phyloP scores from a whole-genome alignment of 129 eudicot species.

The Escallonia herrerae region DNA sequence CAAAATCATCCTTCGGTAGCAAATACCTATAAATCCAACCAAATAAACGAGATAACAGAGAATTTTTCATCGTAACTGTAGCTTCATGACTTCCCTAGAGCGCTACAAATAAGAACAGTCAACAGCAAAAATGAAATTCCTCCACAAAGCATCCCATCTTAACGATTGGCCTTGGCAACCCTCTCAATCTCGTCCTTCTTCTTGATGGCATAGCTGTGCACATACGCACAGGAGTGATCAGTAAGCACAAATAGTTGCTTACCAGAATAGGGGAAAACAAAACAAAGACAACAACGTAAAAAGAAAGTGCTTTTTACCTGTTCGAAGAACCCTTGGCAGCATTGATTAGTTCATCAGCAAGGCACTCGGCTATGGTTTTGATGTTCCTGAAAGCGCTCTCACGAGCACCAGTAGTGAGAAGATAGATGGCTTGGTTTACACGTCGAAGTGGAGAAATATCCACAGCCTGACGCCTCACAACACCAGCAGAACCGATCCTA shows the following conservation, averaged over 20 bases:
- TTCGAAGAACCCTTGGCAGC: conserved; percentile 87
- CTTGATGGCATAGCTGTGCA: conserved; percentile 66
- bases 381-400: conserved; percentile 74
- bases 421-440: conserved; percentile 42
- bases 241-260: neutral
- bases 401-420: conserved; percentile 38
- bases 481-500: conserved; percentile 42
- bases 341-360: conserved; percentile 81
- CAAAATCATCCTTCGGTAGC: no score
- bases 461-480: conserved; percentile 41
- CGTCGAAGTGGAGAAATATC: conserved; percentile 44
- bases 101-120: no score
- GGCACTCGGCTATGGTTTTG: conserved; percentile 73
- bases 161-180: conserved; percentile 81
- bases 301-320: conserved; percentile 24
- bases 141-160: conserved; percentile 1
- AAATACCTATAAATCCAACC: no score
- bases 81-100: no score
- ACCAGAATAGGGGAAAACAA: neutral
- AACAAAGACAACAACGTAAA: neutral
- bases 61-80: no score
- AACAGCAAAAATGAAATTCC: neutral
- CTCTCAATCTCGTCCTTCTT: conserved; percentile 84
- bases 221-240: neutral
- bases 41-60: no score